Evolutionary conservation across 192 early-diverging fungal species (phyloP).

Genomic region (Backusella australiensis): DNA sequence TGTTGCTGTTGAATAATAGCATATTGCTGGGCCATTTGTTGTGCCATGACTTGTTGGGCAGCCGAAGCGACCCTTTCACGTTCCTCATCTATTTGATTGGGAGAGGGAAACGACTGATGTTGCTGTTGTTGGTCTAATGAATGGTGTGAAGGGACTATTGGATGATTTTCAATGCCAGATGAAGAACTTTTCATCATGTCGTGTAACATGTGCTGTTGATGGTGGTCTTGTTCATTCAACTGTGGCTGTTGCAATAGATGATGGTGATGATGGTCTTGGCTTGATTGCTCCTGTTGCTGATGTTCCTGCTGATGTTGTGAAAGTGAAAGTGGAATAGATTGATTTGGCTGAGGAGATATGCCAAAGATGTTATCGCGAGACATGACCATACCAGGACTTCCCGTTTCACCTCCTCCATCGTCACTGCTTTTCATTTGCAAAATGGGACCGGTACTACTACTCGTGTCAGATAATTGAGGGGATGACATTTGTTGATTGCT

Average conservation of each 20-base stretch:
- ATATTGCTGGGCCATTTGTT: slow-evolving; percentile 3
- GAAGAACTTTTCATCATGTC: slow-evolving; percentile 8
- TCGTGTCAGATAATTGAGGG: not conserved
- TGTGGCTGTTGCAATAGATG: not conserved
- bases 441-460: not conserved
- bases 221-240: not conserved
- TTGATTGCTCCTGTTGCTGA: not conserved
- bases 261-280: not conserved
- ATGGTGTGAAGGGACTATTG: slow-evolving; percentile 14
- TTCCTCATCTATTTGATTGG: slow-evolving; percentile 13
- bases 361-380: not conserved
- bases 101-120: not conserved
- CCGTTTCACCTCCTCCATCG: not conserved
- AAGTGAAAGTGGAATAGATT: not conserved
- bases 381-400: not conserved
- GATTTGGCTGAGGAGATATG: not conserved
- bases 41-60: slow-evolving; percentile 3
- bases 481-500: not conserved
- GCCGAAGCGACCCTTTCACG: slow-evolving; percentile 9
- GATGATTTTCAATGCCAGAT: slow-evolving; percentile 14
- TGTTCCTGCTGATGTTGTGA: not conserved
- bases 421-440: not conserved
- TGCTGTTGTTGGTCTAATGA: slow-evolving; percentile 12
- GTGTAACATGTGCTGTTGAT: not conserved
- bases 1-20: slow-evolving; percentile 1